Evolutionary conservation across 2,329 filamentous ascomycete species (phyloP), one percentile per base, ranked within the genome.

Genomic region (Epichloe aotearoae): DNA sequence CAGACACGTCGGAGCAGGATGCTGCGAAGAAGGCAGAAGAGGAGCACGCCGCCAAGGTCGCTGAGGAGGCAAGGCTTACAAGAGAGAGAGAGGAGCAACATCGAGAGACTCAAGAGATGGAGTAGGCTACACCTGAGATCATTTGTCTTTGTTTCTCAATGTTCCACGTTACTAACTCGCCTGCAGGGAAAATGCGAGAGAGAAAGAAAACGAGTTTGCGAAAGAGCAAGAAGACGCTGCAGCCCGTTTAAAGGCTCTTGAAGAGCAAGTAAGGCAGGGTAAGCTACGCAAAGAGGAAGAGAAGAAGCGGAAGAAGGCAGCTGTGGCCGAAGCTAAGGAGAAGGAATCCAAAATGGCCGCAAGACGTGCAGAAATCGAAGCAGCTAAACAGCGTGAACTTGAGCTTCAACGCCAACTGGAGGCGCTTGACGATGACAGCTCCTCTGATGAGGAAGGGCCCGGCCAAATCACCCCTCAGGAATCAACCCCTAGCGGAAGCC

Each of bases 211-310:
- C 30, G 89, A 94, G 53, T 76, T 95, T 50, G 81, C 79, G 34
- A 81, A 77, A 57, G 89, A 96, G 68, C 84, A 84, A 50, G 80
- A 89, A 60, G 88, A 86, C 49, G 83, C 90, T 40, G 82, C 86
- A 59, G 86, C 86, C 55, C 88, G 90, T 47, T 77, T 97, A 23
- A 88, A 83, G 64, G 89, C 88, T 15, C 79, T 98, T 8, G 90
- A 98, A 67, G 89, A 97, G 64, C 89, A 96, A 67, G 89, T 97
- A 49, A 84, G 83, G 55, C 87, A 90, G 63, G 88, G 90, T 61
- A 98, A 97, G 72, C 71, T 97, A 49, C 91, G 88, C 74, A 97
- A 95, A 69, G 86, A 94, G 58, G 93, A 98, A 66, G 93, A 96
- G 70, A 96, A 95, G 74, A 87, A 84, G 55, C 84, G 80, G 59